These are phyloP conservation scores for Penicillium diatomitis DNA, from an alignment of 495 filamentous ascomycete genomes.

Conservation along the genomic window DNA sequence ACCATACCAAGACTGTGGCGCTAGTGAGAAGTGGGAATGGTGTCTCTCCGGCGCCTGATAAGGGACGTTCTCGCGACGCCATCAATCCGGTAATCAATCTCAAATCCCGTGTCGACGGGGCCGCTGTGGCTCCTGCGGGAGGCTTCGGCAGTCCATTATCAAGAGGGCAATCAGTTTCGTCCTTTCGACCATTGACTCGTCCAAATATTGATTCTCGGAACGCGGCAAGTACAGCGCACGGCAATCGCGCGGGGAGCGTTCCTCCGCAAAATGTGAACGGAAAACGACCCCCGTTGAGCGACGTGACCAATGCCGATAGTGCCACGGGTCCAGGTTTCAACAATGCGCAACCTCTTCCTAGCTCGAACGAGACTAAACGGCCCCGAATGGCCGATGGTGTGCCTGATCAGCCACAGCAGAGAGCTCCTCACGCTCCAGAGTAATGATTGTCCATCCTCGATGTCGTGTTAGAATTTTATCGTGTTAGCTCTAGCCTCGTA, in stretches of 20 bases:
- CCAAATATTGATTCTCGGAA: conserved; percentile 26
- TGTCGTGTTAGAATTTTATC: not conserved
- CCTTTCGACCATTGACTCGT: conserved; percentile 36
- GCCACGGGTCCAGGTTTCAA: conserved; percentile 11
- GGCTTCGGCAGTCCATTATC: conserved; percentile 29
- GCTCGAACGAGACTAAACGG: conserved; percentile 29
- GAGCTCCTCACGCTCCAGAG: conserved; percentile 5
- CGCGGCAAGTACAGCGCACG: conserved; percentile 8
- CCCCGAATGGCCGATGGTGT: conserved; percentile 15
- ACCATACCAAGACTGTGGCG: conserved; percentile 64
- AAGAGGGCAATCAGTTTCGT: conserved; percentile 31
- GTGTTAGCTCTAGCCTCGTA: not conserved
- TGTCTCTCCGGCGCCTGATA: conserved; percentile 13
- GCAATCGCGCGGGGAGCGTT: conserved; percentile 13
- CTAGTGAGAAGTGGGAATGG: conserved; percentile 41
- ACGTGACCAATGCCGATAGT: conserved; percentile 40
- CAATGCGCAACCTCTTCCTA: conserved; percentile 9
- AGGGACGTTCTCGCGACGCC: conserved; percentile 37
- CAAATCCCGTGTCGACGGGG: conserved; percentile 61
- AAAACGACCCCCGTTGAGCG: conserved; percentile 40
- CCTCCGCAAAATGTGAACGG: conserved; percentile 30
- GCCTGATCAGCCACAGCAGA: conserved; percentile 3
- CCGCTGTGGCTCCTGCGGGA: conserved; percentile 35
- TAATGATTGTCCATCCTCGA: conserved; percentile 2
- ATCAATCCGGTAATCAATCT: conserved; percentile 63